These are phyloP conservation scores for Claviceps pusilla DNA, from an alignment of 2,329 filamentous ascomycete genomes.

Conservation along the genomic window DNA sequence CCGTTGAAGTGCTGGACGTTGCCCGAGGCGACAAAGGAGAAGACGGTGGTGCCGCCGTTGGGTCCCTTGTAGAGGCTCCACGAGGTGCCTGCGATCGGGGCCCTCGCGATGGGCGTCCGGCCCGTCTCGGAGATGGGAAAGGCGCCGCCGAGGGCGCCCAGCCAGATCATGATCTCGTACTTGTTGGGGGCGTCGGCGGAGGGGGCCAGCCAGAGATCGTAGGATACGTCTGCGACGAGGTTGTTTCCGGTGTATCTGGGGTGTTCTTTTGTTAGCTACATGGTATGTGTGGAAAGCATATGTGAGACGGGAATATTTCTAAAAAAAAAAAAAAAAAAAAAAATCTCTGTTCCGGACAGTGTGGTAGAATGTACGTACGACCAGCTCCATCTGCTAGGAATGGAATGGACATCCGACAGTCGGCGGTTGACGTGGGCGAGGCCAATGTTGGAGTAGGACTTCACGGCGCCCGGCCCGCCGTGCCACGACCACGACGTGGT, in stretches of 20 bases:
- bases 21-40: constrained; percentile 31
- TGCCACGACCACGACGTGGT: not conserved
- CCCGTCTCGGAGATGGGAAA: constrained; percentile 33
- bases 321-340: too few species aligned
- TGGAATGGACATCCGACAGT: not conserved
- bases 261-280: too few species aligned
- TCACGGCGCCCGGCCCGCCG: not conserved
- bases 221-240: constrained; percentile 40
- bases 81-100: constrained; percentile 15
- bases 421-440: not conserved
- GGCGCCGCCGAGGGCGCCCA: constrained; percentile 41
- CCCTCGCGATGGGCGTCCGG: not conserved
- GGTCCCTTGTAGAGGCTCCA: constrained; percentile 47
- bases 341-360: too few species aligned
- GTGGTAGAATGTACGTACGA: not conserved
- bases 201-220: constrained; percentile 43
- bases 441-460: not conserved
- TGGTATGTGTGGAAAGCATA: too few species aligned
- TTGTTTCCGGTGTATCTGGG: constrained; percentile 16
- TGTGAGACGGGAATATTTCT: too few species aligned
- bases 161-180: constrained; percentile 55
- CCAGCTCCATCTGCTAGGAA: not conserved
- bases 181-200: constrained; percentile 27
- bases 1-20: constrained; percentile 37
- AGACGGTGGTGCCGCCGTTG: constrained; percentile 43